Conservation (phyloP, 495 filamentous ascomycete species). For the Pyronema domesticum region DNA sequence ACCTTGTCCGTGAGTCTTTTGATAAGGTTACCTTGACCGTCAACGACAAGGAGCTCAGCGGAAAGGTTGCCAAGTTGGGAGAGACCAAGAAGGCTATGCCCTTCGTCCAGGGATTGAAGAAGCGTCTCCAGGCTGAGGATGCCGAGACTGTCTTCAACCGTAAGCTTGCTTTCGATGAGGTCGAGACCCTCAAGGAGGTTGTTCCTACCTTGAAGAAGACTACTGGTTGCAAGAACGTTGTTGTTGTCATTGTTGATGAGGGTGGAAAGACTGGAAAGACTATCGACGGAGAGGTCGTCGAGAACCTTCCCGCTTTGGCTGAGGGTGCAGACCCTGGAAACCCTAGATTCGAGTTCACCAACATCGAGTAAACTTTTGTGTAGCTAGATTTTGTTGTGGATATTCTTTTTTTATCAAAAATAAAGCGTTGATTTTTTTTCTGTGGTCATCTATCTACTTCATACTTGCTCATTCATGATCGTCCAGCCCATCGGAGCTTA, state of each 20-base stretch:
- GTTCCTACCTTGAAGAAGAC: slow-evolving; percentile 40
- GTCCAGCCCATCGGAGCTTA: too few relatives aligned
- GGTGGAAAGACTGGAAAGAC: slow-evolving; percentile 46
- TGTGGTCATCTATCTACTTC: too few relatives aligned
- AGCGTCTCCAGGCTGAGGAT: slow-evolving; percentile 44
- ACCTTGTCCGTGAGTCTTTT: slow-evolving; percentile 53
- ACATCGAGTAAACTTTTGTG: not conserved
- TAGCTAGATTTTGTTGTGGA: not conserved
- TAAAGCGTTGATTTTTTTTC: too few relatives aligned
- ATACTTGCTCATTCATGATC: too few relatives aligned
- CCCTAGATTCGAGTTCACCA: slow-evolving; percentile 41
- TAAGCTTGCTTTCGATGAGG: slow-evolving; percentile 73
- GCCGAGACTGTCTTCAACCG: slow-evolving; percentile 54
- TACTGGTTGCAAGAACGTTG: slow-evolving; percentile 44
- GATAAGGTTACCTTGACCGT: slow-evolving; percentile 35
- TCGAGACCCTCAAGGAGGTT: slow-evolving; percentile 46
- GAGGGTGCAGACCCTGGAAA: slow-evolving; percentile 60
- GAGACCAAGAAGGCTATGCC: slow-evolving; percentile 98
- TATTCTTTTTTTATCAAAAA: too few relatives aligned
- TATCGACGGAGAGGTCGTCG: slow-evolving; percentile 34
- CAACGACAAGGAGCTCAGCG: slow-evolving; percentile 65
- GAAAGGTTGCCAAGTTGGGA: slow-evolving; percentile 54
- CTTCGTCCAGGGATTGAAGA: slow-evolving; percentile 78
- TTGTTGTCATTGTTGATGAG: slow-evolving; percentile 49
- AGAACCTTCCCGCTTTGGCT: slow-evolving; percentile 38